Evolutionary conservation across 257 asterid genomes (phyloP).

Genomic region (Capsicum chinense): DNA sequence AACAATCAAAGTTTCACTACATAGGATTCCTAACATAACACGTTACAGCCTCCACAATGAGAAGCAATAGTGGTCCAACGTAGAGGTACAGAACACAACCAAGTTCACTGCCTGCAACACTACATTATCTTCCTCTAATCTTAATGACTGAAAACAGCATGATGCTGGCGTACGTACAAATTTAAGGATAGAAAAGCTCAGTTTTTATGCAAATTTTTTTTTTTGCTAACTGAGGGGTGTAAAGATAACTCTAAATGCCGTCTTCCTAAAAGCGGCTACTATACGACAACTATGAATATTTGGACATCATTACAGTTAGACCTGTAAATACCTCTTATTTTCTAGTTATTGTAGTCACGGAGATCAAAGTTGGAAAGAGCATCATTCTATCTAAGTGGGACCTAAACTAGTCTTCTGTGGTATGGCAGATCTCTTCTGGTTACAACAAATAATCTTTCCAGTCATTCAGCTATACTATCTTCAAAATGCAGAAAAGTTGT

Average conservation of each 20-base stretch:
- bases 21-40: constrained; percentile 4
- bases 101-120: neutral
- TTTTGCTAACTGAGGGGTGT: neutral
- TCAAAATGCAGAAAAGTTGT: neutral
- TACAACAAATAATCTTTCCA: neutral
- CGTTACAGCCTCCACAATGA: neutral
- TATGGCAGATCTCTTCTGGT: constrained; percentile 5
- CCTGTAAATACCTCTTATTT: neutral
- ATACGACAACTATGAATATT: neutral
- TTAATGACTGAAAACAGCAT: neutral
- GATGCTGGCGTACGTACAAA: neutral
- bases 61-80: neutral
- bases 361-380: neutral
- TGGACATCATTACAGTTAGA: neutral
- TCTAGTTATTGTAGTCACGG: neutral
- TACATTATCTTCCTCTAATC: neutral
- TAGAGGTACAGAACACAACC: neutral
- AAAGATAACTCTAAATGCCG: neutral
- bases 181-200: neutral
- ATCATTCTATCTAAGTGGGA: neutral
- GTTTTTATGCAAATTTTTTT: neutral
- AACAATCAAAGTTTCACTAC: neutral
- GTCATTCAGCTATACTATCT: constrained; percentile 18
- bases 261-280: neutral
- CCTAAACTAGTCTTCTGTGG: neutral